Percentiles rank a stretch among this genome's conserved stretches.
Evolutionary conservation across 2,329 filamentous ascomycete species (phyloP).

Genomic region (Pestalotiopsis sp.): DNA sequence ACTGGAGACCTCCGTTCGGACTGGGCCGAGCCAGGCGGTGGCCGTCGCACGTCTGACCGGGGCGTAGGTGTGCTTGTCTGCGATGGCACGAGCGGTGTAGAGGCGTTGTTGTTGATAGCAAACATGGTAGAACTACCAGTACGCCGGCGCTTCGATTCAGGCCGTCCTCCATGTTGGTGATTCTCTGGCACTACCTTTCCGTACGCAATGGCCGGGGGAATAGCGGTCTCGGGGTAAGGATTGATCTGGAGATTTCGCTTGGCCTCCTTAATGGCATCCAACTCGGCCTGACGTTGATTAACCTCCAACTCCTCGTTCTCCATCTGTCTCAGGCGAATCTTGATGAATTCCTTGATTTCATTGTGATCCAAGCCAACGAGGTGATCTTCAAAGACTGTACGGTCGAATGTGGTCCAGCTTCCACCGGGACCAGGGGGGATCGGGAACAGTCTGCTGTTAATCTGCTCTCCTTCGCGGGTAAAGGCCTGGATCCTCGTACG

Average conservation of each 20-base stretch:
- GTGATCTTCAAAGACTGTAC: conserved; percentile 60
- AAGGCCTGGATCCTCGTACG: conserved; percentile 59
- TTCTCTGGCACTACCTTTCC: conserved; percentile 52
- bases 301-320: conserved; percentile 35
- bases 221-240: conserved; percentile 44
- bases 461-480: conserved; percentile 49
- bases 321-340: conserved; percentile 46
- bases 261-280: conserved; percentile 49
- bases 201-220: conserved; percentile 52
- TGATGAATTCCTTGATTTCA: conserved; percentile 65
- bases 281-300: conserved; percentile 42
- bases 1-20: conserved; percentile 13
- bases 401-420: conserved; percentile 67
- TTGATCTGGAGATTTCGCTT: conserved; percentile 45
- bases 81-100: background rate
- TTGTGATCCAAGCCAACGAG: conserved; percentile 58
- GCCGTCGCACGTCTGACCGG: background rate
- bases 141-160: conserved; percentile 52
- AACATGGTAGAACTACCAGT: conserved; percentile 36
- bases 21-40: background rate
- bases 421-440: conserved; percentile 62
- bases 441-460: conserved; percentile 46
- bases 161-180: conserved; percentile 32
- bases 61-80: conserved; percentile 2
- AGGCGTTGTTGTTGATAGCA: conserved; percentile 34